A percentile compares a stretch with the other conserved stretches of the same genome.
These are phyloP conservation scores for Eremothecium cymbalariae DNA, from an alignment of 1,139 yeast species.

Conservation along the genomic window DNA sequence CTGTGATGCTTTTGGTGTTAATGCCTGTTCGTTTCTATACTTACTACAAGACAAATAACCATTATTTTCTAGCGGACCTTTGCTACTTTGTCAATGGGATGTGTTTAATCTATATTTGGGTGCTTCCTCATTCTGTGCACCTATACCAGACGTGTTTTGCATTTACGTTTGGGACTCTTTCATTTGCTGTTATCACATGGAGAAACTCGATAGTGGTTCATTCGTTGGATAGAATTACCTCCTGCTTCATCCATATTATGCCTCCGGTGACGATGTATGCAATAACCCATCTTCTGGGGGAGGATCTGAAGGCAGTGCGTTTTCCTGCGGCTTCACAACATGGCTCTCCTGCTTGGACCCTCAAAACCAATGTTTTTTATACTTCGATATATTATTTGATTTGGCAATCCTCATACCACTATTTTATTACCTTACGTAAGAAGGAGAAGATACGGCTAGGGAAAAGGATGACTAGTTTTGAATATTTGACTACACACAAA, in stretches of 20 bases:
- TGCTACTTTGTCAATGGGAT: conserved; percentile 84
- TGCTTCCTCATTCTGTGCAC: conserved; percentile 61
- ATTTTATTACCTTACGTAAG: conserved; percentile 75
- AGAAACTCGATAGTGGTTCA: conserved; percentile 87
- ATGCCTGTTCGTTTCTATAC: conserved; percentile 84
- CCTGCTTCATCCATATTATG: conserved; percentile 81
- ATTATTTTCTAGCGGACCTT: conserved; percentile 84
- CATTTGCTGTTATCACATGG: conserved; percentile 96
- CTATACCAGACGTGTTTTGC: conserved; percentile 80
- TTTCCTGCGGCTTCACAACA: conserved; percentile 74
- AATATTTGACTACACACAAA: conserved; percentile 66
- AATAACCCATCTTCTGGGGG: conserved; percentile 69
- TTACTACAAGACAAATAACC: conserved; percentile 69
- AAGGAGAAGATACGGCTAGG: conserved; percentile 81
- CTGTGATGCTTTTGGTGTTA: conserved; percentile 50
- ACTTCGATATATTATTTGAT: conserved; percentile 77
- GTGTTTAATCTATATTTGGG: conserved; percentile 69
- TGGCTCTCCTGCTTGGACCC: conserved; percentile 44
- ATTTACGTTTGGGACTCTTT: conserved; percentile 76
- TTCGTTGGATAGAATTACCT: conserved; percentile 87
- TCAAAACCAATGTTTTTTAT: conserved; percentile 62
- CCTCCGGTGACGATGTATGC: conserved; percentile 89
- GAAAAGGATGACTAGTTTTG: conserved; percentile 71
- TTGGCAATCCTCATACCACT: conserved; percentile 91
- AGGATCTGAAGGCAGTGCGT: conserved; percentile 46